Conservation (phyloP, 768 basidiomycete genomes). For the Boletus sensibilis region DNA sequence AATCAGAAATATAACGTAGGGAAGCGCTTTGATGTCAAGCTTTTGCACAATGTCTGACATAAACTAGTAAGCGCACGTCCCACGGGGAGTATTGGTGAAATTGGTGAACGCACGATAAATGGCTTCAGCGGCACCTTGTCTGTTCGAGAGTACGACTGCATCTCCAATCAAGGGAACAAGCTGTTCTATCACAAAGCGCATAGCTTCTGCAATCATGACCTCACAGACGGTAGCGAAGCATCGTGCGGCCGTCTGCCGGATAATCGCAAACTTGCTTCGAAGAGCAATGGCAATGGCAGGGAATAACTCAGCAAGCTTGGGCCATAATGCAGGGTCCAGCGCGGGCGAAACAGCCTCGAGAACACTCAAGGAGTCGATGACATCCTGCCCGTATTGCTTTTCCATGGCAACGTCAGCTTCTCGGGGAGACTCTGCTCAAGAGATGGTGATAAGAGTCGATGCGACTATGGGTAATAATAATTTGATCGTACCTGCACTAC, state of each 20-base stretch:
- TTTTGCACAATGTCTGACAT: constrained; percentile 81
- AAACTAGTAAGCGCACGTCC: constrained; percentile 12
- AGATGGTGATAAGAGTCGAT: background rate
- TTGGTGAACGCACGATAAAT: constrained; percentile 74
- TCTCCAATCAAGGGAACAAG: constrained; percentile 84
- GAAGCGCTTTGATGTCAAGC: constrained; percentile 90
- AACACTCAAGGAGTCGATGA: constrained; percentile 90
- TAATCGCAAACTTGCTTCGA: constrained; percentile 85
- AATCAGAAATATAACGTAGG: constrained; percentile 95
- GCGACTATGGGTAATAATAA: background rate
- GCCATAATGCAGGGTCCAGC: constrained; percentile 68
- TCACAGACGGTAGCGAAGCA: constrained; percentile 88
- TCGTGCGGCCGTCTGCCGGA: constrained; percentile 82
- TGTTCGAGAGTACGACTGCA: constrained; percentile 63
- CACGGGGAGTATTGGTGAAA: background rate
- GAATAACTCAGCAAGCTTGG: constrained; percentile 67
- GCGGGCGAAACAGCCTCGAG: constrained; percentile 79
- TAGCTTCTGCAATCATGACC: constrained; percentile 79
- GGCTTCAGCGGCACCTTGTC: constrained; percentile 89
- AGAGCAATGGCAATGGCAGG: constrained; percentile 75
- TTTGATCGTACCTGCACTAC: constrained; percentile 54
- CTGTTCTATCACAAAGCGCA: constrained; percentile 86
- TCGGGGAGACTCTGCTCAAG: constrained; percentile 47
- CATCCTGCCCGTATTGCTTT: constrained; percentile 78
- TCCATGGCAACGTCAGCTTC: constrained; percentile 66